These are phyloP conservation scores for Boletus vermiculosoides DNA, from an alignment of 768 basidiomycete genomes.

Conservation along the genomic window DNA sequence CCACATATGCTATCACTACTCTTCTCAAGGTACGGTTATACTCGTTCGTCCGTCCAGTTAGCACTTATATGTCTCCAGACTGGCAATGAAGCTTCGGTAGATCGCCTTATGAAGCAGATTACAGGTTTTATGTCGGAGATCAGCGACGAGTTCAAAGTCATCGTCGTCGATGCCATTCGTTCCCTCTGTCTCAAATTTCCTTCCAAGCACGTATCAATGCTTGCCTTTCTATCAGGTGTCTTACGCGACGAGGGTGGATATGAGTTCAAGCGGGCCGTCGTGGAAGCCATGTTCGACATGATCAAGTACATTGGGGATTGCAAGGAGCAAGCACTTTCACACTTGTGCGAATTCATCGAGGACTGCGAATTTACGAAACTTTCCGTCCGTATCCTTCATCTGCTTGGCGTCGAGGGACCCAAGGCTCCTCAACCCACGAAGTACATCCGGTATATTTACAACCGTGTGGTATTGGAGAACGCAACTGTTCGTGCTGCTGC, in stretches of 20 bases:
- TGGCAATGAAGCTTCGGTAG: conserved; percentile 97
- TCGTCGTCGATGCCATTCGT: conserved; percentile 98
- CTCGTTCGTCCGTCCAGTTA: neutral
- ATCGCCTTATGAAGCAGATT: conserved; percentile 98
- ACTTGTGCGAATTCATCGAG: conserved; percentile 99
- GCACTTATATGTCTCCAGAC: conserved; percentile 55
- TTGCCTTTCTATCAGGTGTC: conserved; percentile 94
- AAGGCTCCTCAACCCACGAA: conserved; percentile 95
- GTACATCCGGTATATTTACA: conserved; percentile 99
- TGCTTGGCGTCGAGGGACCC: conserved; percentile 95
- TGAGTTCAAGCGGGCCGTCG: conserved; percentile 98
- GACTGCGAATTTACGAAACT: conserved; percentile 99
- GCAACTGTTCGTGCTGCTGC: conserved; percentile 97
- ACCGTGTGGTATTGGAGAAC: conserved; percentile 97
- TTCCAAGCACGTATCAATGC: conserved; percentile 93
- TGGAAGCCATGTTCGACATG: conserved; percentile 99
- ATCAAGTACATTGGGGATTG: conserved; percentile 95
- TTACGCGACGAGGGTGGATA: conserved; percentile 98
- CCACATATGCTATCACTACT: conserved; percentile 98
- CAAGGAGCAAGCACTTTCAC: conserved; percentile 96
- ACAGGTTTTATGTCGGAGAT: conserved; percentile 99
- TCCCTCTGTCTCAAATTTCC: conserved; percentile 99
- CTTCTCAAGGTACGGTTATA: conserved; percentile 73
- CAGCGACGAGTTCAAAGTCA: conserved; percentile 99
- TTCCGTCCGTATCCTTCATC: conserved; percentile 92